Conservation (phyloP, 169 alveolate species). For the Babesia bigemina region DNA sequence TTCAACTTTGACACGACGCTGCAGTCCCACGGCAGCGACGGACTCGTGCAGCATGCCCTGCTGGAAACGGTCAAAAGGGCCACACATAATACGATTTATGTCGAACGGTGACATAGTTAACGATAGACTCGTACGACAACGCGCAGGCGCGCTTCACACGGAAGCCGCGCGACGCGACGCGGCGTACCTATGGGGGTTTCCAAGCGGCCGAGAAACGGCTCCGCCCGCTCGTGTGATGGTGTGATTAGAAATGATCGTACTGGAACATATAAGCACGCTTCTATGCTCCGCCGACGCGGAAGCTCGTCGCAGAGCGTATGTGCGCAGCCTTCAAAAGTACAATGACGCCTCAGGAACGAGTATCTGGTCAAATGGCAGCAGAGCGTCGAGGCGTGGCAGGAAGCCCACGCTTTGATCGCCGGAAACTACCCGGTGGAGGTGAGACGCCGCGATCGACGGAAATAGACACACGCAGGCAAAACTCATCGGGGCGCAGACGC, state of each 20-base stretch:
- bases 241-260: constrained; percentile 46
- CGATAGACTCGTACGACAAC: background rate
- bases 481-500: constrained; percentile 65
- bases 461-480: constrained; percentile 39
- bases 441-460: background rate
- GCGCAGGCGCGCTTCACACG: background rate
- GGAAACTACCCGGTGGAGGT: constrained; percentile 50
- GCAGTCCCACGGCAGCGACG: constrained; percentile 36
- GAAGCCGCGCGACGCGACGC: constrained; percentile 1
- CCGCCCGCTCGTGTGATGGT: background rate
- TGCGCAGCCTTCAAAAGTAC: background rate
- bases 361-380: constrained; percentile 62
- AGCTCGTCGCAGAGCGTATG: constrained; percentile 62
- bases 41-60: constrained; percentile 51
- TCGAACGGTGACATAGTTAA: background rate
- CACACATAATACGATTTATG: constrained; percentile 8
- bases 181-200: constrained; percentile 28
- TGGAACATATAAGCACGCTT: constrained; percentile 49
- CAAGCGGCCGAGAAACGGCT: too few species aligned
- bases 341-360: constrained; percentile 27
- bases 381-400: constrained; percentile 64
- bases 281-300: constrained; percentile 54
- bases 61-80: constrained; percentile 40
- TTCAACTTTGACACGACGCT: constrained; percentile 42
- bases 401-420: constrained; percentile 43